A percentile compares a stretch with the other conserved stretches of the same genome.
Conservation (phyloP, 805 yeast species). For the Blastobotrys peoriensis region DNA sequence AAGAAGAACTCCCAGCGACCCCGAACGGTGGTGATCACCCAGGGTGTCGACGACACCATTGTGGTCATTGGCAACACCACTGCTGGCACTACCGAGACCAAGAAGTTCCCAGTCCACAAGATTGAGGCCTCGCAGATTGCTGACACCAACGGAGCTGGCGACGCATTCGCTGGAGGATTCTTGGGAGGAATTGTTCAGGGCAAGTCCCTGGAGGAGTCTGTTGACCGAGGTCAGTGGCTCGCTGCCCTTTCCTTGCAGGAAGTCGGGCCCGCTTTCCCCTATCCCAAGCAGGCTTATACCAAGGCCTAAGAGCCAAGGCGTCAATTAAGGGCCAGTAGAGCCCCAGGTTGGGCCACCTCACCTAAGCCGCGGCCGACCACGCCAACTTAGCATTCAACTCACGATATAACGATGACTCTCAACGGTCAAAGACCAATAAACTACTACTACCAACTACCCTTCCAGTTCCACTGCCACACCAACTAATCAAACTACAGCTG, state of each 20-base stretch:
- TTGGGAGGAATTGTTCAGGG: constrained; percentile 80
- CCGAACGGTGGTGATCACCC: constrained; percentile 91
- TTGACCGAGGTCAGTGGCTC: constrained; percentile 94
- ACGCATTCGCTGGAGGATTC: constrained; percentile 96
- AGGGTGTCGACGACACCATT: constrained; percentile 88
- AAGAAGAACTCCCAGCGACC: constrained; percentile 61
- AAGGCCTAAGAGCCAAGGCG: background rate
- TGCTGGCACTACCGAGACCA: constrained; percentile 38
- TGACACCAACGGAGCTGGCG: constrained; percentile 99
- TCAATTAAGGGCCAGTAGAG: background rate
- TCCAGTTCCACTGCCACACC: no score
- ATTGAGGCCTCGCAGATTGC: constrained; percentile 61
- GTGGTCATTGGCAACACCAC: constrained; percentile 53
- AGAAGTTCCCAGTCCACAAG: constrained; percentile 61
- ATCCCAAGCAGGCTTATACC: constrained; percentile 41
- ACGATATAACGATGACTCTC: background rate
- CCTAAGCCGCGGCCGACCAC: background rate
- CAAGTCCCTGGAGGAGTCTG: constrained; percentile 49
- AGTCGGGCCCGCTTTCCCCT: constrained; percentile 91
- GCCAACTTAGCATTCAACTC: background rate
- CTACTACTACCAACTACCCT: no score
- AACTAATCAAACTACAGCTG: no score
- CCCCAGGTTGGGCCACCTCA: background rate
- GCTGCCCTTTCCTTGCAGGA: constrained; percentile 89
- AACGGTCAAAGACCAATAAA: constrained; percentile 2